These are phyloP conservation scores for Durio zibethinus DNA, from an alignment of 345 rosid genomes.

Conservation along the genomic window DNA sequence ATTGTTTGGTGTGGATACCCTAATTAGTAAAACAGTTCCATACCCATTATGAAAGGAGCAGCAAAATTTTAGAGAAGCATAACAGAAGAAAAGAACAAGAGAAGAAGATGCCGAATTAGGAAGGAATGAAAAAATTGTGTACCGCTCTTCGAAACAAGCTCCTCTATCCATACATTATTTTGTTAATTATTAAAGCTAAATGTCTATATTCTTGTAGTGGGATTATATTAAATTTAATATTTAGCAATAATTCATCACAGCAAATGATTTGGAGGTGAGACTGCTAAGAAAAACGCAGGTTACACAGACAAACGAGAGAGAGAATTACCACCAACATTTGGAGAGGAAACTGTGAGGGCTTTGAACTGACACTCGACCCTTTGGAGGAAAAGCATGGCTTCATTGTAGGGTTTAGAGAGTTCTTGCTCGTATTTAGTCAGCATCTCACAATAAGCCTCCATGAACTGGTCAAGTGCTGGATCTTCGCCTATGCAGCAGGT, in stretches of 20 bases:
- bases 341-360: conserved; percentile 59
- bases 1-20: conserved; percentile 4
- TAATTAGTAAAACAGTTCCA: conserved; percentile 19
- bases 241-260: not conserved
- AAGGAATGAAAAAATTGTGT: not conserved
- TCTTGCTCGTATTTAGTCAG: conserved; percentile 90
- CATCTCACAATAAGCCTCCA: conserved; percentile 99
- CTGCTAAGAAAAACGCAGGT: not conserved
- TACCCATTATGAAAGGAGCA: conserved; percentile 13
- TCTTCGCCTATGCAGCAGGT: conserved; percentile 66
- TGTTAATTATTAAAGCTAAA: conserved; percentile 3
- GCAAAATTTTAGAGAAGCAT: conserved; percentile 12
- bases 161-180: not conserved
- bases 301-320: not conserved
- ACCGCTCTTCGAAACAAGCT: not conserved
- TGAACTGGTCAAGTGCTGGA: conserved; percentile 96
- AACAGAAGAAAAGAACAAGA: not conserved
- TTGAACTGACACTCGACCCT: conserved; percentile 83
- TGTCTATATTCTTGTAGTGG: too few species aligned
- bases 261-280: not conserved
- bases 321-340: conserved; percentile 50
- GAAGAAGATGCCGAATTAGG: not conserved
- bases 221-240: not conserved
- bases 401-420: conserved; percentile 90
- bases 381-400: conserved; percentile 85